phyloP scores from a whole-genome alignment of 805 yeast genomes.

The Scheffersomyces spartinae region DNA sequence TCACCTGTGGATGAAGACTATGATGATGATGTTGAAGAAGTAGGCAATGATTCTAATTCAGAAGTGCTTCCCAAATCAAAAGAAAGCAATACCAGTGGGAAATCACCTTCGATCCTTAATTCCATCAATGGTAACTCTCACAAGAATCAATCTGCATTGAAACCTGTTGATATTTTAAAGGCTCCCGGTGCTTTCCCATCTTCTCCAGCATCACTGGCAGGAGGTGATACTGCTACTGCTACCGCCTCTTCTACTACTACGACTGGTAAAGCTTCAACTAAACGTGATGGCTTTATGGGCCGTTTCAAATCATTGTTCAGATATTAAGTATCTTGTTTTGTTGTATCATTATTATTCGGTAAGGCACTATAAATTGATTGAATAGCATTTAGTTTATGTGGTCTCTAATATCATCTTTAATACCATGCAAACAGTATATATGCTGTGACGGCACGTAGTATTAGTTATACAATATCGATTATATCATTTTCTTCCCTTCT shows the following conservation, averaged over 20 bases:
- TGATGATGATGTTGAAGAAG: too few relatives aligned
- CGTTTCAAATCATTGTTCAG: constrained; percentile 22
- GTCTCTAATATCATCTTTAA: too few relatives aligned
- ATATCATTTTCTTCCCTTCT: too few relatives aligned
- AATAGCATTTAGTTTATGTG: too few relatives aligned
- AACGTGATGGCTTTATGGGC: constrained; percentile 16
- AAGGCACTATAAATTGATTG: too few relatives aligned
- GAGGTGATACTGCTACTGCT: constrained; percentile 5
- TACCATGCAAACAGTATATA: too few relatives aligned
- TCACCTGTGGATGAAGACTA: not conserved
- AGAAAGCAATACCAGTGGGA: not conserved
- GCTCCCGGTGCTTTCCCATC: constrained; percentile 11
- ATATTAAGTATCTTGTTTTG: constrained; percentile 6
- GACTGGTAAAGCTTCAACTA: constrained; percentile 5
- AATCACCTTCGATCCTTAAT: not conserved
- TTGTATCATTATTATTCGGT: too few relatives aligned
- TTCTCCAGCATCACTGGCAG: constrained; percentile 3
- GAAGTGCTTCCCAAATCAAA: too few relatives aligned
- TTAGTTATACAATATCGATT: too few relatives aligned
- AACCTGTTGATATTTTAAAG: constrained; percentile 8
- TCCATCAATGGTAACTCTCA: not conserved
- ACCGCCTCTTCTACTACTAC: constrained; percentile 1
- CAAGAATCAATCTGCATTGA: constrained; percentile 1
- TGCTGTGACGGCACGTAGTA: too few relatives aligned
- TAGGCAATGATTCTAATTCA: too few relatives aligned